These are phyloP conservation scores for Ramalina peruviana DNA, from an alignment of 495 filamentous ascomycete genomes.

Conservation along the genomic window DNA sequence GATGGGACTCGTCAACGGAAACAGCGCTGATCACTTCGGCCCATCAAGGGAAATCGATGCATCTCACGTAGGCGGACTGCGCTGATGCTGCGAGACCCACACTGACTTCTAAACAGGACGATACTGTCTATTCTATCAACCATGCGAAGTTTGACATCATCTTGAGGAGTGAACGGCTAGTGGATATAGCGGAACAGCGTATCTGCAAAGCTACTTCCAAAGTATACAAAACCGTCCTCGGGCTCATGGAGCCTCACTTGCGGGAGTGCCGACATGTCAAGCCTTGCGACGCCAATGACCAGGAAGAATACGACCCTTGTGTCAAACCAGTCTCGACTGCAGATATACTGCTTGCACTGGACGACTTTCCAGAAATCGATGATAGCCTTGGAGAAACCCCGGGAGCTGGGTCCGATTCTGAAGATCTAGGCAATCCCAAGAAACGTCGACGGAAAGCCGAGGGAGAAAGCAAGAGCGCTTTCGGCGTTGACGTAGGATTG, in stretches of 20 bases:
- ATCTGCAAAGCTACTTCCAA: constrained; percentile 51
- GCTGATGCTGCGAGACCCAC: neutral
- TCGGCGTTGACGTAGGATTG: neutral
- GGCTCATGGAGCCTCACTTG: constrained; percentile 51
- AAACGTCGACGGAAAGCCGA: constrained; percentile 7
- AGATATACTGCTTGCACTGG: constrained; percentile 32
- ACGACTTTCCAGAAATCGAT: constrained; percentile 27
- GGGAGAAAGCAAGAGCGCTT: neutral
- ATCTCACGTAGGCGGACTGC: neutral
- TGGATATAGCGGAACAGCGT: constrained; percentile 41
- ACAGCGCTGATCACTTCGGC: neutral
- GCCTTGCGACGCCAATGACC: constrained; percentile 33
- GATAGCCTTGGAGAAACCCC: constrained; percentile 17
- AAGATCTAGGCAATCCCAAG: constrained; percentile 7
- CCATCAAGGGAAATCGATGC: neutral
- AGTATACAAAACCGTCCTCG: constrained; percentile 63
- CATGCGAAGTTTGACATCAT: constrained; percentile 71
- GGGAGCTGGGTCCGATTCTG: neutral
- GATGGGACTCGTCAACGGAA: too few species aligned
- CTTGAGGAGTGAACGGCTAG: constrained; percentile 64
- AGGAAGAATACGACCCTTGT: too few species aligned
- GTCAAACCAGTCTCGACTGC: constrained; percentile 25
- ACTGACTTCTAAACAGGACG: constrained; percentile 26
- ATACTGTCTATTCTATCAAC: constrained; percentile 66
- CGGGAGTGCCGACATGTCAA: constrained; percentile 41